Conservation (phyloP, 1,284 basidiomycete species). For the Thelephora terrestris region DNA sequence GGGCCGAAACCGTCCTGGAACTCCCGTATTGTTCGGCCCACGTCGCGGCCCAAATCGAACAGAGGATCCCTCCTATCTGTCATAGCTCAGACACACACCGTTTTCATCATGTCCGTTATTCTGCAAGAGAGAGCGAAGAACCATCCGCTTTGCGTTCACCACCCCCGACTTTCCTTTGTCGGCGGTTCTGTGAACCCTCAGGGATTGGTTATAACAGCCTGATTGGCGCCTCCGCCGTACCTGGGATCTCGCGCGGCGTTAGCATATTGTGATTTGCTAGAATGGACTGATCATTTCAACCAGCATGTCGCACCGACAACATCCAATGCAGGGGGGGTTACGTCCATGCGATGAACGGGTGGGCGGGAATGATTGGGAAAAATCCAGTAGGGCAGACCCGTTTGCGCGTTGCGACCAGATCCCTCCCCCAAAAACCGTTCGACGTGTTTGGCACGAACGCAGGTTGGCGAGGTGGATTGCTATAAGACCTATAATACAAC, state of each 20-base stretch:
- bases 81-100: conserved; percentile 13
- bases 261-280: too few relatives aligned
- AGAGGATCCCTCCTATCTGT: conserved; percentile 16
- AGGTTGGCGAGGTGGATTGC: background rate
- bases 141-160: conserved; percentile 13
- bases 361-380: conserved; percentile 25
- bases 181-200: too few relatives aligned
- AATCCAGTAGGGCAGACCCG: too few relatives aligned
- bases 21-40: conserved; percentile 21
- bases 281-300: too few relatives aligned
- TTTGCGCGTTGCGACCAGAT: too few relatives aligned
- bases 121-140: conserved; percentile 21
- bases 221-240: conserved; percentile 10
- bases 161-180: conserved; percentile 25
- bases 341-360: conserved; percentile 24
- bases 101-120: conserved; percentile 22
- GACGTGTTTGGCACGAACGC: background rate
- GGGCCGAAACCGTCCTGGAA: conserved; percentile 18
- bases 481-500: background rate
- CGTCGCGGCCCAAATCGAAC: conserved; percentile 15
- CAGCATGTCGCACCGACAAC: too few relatives aligned
- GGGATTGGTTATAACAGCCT: conserved; percentile 16
- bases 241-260: background rate
- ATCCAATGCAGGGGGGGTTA: too few relatives aligned
- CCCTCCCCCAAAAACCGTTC: background rate